Evolutionary conservation across 805 yeast genomes (phyloP).

Genomic region (Maudiozyma turicensis): DNA sequence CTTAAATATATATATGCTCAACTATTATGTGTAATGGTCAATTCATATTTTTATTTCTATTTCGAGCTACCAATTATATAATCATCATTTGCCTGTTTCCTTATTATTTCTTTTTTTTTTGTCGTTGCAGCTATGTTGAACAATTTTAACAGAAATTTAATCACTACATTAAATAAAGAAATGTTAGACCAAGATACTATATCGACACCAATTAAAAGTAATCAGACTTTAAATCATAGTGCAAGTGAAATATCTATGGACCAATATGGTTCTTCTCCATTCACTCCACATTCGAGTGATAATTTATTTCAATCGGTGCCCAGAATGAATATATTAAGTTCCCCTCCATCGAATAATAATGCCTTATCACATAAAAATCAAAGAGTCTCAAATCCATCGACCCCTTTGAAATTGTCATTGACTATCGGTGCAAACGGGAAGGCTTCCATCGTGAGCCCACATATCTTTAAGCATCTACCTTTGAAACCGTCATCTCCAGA

Average conservation of each 20-base stretch:
- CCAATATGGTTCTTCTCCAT: slow-evolving; percentile 3
- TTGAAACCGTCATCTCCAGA: not conserved
- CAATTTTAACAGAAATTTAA: not conserved
- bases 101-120: too few relatives aligned
- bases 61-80: too few relatives aligned
- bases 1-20: too few relatives aligned
- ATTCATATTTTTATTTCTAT: too few relatives aligned
- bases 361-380: not conserved
- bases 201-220: not conserved
- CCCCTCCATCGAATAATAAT: slow-evolving; percentile 4
- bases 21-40: too few relatives aligned
- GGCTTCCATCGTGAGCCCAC: slow-evolving; percentile 22
- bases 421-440: slow-evolving; percentile 28
- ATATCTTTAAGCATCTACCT: not conserved
- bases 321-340: slow-evolving; percentile 9
- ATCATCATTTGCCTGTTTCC: too few relatives aligned
- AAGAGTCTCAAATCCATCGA: not conserved
- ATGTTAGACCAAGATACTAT: not conserved
- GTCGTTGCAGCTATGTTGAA: not conserved
- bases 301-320: slow-evolving; percentile 8
- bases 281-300: slow-evolving; percentile 6
- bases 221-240: not conserved
- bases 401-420: slow-evolving; percentile 18
- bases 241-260: not conserved
- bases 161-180: not conserved